These are phyloP conservation scores for Microcos paniculata DNA, from an alignment of 345 rosid species.

Conservation along the genomic window DNA sequence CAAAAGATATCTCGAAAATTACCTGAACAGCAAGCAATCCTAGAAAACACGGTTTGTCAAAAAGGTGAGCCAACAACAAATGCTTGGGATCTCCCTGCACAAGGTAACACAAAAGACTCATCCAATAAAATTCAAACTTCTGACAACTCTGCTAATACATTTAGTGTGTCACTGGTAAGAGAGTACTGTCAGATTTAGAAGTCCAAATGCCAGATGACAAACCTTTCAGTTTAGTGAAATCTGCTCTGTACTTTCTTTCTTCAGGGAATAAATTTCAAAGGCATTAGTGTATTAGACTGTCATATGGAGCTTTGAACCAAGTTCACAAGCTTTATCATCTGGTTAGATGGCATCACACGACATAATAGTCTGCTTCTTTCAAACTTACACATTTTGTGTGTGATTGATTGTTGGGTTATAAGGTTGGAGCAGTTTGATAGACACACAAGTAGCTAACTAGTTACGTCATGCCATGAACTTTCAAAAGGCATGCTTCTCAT, in stretches of 20 bases:
- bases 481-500: neutral
- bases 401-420: neutral
- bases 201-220: neutral
- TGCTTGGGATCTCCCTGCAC: slow-evolving; percentile 83
- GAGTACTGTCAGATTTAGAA: neutral
- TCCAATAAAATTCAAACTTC: neutral
- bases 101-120: slow-evolving; percentile 20
- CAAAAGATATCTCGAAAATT: slow-evolving; percentile 3
- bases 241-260: neutral
- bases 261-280: no score
- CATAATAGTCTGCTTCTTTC: neutral
- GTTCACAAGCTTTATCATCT: no score
- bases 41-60: slow-evolving; percentile 96
- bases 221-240: neutral
- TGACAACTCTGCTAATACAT: neutral
- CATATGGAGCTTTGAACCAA: no score
- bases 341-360: neutral
- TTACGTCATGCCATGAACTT: neutral
- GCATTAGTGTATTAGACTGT: no score
- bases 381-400: no score
- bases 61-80: slow-evolving; percentile 81
- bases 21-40: slow-evolving; percentile 90
- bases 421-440: neutral
- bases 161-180: neutral
- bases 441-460: neutral